Evolutionary conservation across 192 early-diverging fungal genomes (phyloP), one percentile per base, ranked within the genome.

Genomic region (Backusella morwellensis): DNA sequence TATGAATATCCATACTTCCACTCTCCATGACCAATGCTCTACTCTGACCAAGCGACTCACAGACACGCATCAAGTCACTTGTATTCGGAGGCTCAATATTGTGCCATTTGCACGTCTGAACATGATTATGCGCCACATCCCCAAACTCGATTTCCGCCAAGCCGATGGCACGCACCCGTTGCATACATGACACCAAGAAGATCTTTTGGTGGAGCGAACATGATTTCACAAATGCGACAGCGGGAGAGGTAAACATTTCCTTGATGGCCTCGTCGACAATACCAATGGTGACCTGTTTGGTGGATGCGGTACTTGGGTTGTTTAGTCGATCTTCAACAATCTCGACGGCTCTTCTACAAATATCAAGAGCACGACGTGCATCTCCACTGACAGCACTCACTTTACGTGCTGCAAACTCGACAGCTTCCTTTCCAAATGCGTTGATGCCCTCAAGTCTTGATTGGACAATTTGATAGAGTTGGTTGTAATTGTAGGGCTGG

Each of bases 321-420:
- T 85, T 70, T 26, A 63, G 8, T 52, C 76, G 68, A 19, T 78
- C 77, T 81, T 93, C 93, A 6, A 90, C 88, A 72, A 95, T 89
- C 75, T 93, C 93, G 1, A 93, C 90, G 0, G 93, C 91, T 9
- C 92, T 83, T 35, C 93, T 89, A 83, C 97, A 98, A 52, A 99
- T 96, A 81, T 98, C 97, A 42, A 99, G 86, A 2, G 96, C 96
- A 17, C 97, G 86, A 36, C 98, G 87, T 23, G 98, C 98, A 84
- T 99, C 98, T 5, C 97, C 97, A 68, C 91, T 92, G n/a, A 99
- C 94, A 1, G 96, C 92, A 34, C 95, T 93, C 5, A 99, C 95
- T 84, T 98, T 99, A 56, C 97, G 88, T 6, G 97, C 94, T n/a
- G 94, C 95, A 83, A 97, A 92, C 81, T 96, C 94, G 23, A 98